A percentile compares a stretch with the other conserved stretches of the same genome.
phyloP scores from a whole-genome alignment of 805 yeast species.

The Saccharomycopsis schoenii region DNA sequence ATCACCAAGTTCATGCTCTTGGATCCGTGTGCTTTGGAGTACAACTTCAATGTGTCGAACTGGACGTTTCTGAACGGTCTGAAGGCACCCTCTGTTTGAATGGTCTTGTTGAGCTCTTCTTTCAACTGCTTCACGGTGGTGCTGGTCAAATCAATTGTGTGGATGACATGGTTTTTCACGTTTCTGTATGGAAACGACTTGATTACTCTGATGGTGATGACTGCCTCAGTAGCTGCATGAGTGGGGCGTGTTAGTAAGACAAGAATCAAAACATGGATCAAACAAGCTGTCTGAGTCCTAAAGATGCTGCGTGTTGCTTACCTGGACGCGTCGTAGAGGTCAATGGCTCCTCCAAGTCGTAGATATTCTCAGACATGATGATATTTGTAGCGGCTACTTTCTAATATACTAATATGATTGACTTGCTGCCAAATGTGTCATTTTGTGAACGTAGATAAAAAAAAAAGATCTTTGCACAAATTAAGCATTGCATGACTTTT shows the following conservation, averaged over 20 bases:
- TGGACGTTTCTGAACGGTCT: conserved; percentile 75
- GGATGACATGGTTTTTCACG: conserved; percentile 64
- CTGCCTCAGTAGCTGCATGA: conserved; percentile 44
- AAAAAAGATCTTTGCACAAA: no score
- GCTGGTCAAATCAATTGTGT: conserved; percentile 56
- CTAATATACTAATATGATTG: no score
- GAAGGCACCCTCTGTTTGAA: conserved; percentile 51
- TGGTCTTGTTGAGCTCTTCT: conserved; percentile 36
- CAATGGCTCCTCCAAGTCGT: conserved; percentile 56
- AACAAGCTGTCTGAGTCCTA: no score
- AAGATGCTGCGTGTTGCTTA: no score
- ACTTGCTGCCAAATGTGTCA: no score
- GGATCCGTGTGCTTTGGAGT: conserved; percentile 91
- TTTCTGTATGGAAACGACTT: conserved; percentile 90
- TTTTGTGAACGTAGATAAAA: not conserved
- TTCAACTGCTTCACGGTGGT: conserved; percentile 60
- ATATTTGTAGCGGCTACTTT: not conserved
- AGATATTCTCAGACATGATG: conserved; percentile 21
- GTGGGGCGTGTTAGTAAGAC: not conserved
- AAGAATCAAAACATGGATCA: no score
- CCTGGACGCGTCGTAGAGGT: conserved; percentile 69
- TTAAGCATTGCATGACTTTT: no score
- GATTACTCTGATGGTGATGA: conserved; percentile 75
- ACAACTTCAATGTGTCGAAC: conserved; percentile 71
- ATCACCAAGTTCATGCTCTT: conserved; percentile 89